phyloP scores from a whole-genome alignment of 192 early-diverging fungal genomes.

The Rhizophagus clarus region DNA sequence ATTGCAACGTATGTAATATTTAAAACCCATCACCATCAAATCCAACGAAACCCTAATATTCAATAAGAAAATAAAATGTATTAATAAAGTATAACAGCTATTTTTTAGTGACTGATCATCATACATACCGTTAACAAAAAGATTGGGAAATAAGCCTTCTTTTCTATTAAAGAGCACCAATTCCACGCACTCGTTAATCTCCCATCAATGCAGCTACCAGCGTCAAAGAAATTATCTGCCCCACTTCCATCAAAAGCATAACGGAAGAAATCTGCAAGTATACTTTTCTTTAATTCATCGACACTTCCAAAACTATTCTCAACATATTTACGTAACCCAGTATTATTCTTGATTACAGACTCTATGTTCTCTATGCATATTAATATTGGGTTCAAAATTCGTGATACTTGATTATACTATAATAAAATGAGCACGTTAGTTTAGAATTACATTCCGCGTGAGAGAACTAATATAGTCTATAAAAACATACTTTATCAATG shows the following conservation, averaged over 20 bases:
- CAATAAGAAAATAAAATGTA: neutral
- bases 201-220: conserved; percentile 95
- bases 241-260: conserved; percentile 97
- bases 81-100: conserved; percentile 40
- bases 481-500: conserved; percentile 74
- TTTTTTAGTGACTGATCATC: neutral
- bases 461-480: neutral
- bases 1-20: neutral
- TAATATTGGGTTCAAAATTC: conserved; percentile 89
- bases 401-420: conserved; percentile 96
- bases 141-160: conserved; percentile 89
- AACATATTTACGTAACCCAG: conserved; percentile 68
- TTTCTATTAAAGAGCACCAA: conserved; percentile 90
- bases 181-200: conserved; percentile 92
- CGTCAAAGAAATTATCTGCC: conserved; percentile 88
- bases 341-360: conserved; percentile 52
- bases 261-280: conserved; percentile 93
- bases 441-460: neutral
- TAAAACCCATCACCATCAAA: conserved; percentile 70
- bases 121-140: conserved; percentile 77
- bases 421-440: conserved; percentile 19
- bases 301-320: conserved; percentile 67
- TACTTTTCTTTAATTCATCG: conserved; percentile 65
- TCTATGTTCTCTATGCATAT: conserved; percentile 76
- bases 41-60: conserved; percentile 70